Base-by-base conservation (phyloP, 2,329 filamentous ascomycete species). In the Sphaerulina populicola region DNA sequence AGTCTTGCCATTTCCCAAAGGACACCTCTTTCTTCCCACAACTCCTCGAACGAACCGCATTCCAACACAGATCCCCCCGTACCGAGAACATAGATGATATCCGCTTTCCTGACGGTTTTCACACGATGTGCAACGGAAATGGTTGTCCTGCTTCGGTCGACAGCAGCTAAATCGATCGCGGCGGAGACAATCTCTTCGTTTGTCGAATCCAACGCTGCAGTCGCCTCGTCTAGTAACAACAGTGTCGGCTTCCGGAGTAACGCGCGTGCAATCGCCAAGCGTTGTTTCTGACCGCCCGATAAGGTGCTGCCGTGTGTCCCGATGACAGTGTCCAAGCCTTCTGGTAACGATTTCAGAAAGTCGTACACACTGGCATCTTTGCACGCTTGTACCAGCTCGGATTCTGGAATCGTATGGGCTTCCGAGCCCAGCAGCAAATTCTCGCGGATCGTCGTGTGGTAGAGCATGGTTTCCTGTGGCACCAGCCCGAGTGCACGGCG, bases 341-440 rank as follows among this genome's bases (percentile, higher is more conserved):
- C 64, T 44, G 79, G 74, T 1, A 80, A 72, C 1, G 64, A 68
- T 40, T 71, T 68, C 56, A 80, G 80, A 60, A 81, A 85, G 11
- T 59, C 60, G 43, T 53, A 35, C 8, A 39, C 36, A 15, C 18
- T 39, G 36, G 36, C 36, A 39, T 23, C 21, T 23, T 5, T 15
- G 36, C 14, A 18, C 3, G 15, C 36, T n/a, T 39, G n/a, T 15
- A 39, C 14, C 7, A 18, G n/a, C n/a, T 18, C 36, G 3, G 36
- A 18, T 15, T 12, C n/a, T n/a, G n/a, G 18, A 8, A 18, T 7
- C 5, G 18, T n/a, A 3, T 8, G 2, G 7, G n/a, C 36, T 18
- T n/a, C 36, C n/a, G 15, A 18, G 4, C 36, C 36, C 8, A 15
- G 18, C n/a, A 18, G n/a, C 12, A 39, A 6, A 15, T 39, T 39